Evolutionary conservation across 2,329 filamentous ascomycete species (phyloP).

Genomic region (Cladophialophora chaetospira): DNA sequence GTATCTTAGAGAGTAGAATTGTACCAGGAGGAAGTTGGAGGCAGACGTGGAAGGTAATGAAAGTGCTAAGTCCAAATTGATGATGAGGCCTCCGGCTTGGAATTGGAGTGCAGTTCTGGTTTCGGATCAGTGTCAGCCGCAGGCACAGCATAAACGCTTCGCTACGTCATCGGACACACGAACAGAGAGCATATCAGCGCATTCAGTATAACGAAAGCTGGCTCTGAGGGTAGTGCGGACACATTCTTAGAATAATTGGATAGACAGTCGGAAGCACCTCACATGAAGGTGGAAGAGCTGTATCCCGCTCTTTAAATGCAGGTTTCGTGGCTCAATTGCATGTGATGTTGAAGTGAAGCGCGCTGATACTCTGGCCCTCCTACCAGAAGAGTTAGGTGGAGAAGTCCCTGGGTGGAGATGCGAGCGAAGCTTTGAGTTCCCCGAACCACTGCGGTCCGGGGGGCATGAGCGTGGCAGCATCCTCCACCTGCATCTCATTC

Average conservation of each 20-base stretch:
- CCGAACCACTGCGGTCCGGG: neutral
- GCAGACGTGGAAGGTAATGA: neutral
- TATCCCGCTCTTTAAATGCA: too few species aligned
- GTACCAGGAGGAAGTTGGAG: neutral
- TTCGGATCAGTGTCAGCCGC: slow-evolving; percentile 5
- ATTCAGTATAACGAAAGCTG: too few species aligned
- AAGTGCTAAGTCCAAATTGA: neutral
- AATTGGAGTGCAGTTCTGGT: neutral
- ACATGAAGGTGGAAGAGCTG: too few species aligned
- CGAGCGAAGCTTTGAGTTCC: too few species aligned
- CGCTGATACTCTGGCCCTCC: neutral
- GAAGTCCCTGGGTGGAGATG: neutral
- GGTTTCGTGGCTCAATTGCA: too few species aligned
- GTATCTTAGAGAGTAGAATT: neutral
- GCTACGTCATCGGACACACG: too few species aligned
- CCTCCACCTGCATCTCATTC: too few species aligned
- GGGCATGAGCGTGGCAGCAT: neutral
- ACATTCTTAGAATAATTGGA: too few species aligned
- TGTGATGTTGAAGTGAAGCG: too few species aligned
- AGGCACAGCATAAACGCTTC: neutral
- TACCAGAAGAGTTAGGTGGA: neutral
- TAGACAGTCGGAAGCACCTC: too few species aligned
- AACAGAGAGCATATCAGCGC: too few species aligned
- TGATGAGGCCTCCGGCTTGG: slow-evolving; percentile 1
- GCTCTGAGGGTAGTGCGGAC: too few species aligned